phyloP scores from a whole-genome alignment of 2,329 filamentous ascomycete species.

The Neopestalotiopsis sp. region DNA sequence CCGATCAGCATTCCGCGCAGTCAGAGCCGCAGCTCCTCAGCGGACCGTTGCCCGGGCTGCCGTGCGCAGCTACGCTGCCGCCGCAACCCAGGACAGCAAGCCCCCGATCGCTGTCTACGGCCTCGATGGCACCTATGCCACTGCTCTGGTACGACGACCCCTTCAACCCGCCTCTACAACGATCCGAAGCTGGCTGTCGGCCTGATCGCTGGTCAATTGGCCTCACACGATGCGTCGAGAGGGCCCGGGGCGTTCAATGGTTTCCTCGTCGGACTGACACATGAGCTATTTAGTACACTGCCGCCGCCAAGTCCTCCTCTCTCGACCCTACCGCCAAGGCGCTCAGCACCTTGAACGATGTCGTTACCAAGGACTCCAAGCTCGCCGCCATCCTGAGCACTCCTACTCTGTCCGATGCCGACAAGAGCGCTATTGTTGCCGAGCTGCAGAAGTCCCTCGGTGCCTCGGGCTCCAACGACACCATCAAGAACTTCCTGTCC shows the following conservation, averaged over 20 bases:
- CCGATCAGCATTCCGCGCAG: constrained; percentile 62
- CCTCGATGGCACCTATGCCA: constrained; percentile 97
- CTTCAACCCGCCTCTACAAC: constrained; percentile 14
- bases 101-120: constrained; percentile 92
- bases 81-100: constrained; percentile 71
- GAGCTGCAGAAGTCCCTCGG: constrained; percentile 88
- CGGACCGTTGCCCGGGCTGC: constrained; percentile 62
- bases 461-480: constrained; percentile 69
- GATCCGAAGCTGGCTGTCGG: not conserved
- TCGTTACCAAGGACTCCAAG: constrained; percentile 84
- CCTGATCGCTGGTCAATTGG: constrained; percentile 24
- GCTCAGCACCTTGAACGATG: constrained; percentile 70
- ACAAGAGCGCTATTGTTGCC: constrained; percentile 85
- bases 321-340: constrained; percentile 88
- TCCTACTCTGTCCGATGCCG: constrained; percentile 76
- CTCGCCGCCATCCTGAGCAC: constrained; percentile 76
- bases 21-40: constrained; percentile 63
- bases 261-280: constrained; percentile 28
- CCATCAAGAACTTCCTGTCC: constrained; percentile 90
- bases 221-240: not conserved
- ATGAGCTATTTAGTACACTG: constrained; percentile 80
- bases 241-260: too few species aligned
- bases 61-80: constrained; percentile 77
- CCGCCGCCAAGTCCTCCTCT: constrained; percentile 83
- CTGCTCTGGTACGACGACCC: constrained; percentile 81